Evolutionary conservation across 2,329 filamentous ascomycete genomes (phyloP), one percentile per base, ranked within the genome.

Genomic region (Blastomyces emzantsi): DNA sequence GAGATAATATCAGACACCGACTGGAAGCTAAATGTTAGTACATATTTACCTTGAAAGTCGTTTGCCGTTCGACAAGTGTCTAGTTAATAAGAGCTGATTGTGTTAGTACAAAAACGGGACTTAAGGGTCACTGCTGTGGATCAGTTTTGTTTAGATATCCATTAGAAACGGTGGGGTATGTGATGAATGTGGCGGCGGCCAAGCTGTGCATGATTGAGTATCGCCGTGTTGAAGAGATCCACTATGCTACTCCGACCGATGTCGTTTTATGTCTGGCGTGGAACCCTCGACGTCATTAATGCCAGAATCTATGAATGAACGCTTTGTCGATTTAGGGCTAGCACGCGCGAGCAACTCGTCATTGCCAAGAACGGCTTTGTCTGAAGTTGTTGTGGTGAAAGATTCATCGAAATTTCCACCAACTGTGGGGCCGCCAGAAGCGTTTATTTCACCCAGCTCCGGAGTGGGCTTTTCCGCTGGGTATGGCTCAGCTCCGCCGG

Each of bases 311-410:
- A 62, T 57, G 28, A 56, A 54, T 7, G 61, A 56, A 11, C 61
- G 51, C 28, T 62, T 62, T 17, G 41, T 49, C 22, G 52, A 57
- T 25, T 62, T 62, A 30, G 61, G 61, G 41, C 61, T 62, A 11
- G 19, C 41, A 13, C 7, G 51, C 22, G 30, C 41, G 22, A 41
- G 36, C 19, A 43, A 43, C 28, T 41, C 47, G 9, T 47, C 41
- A 22, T 51, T 36, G n/a, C 22, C 52, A 56, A 22, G 39, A 13
- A 47, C 36, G 43, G 55, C 61, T 22, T 19, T 57, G 15, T 57
- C 52, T 22, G 19, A 22, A 36, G 17, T 22, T 6, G 11, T 11
- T 30, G 39, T 30, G 13, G 61, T 19, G n/a, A 22, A 5, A 33
- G 47, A 28, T 22, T 62, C 52, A 45, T 57, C 11, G 15, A 57